Evolutionary conservation across 352 stramenopile species (phyloP), one percentile per base, ranked within the genome.

Genomic region (Globisporangium apiculatum): DNA sequence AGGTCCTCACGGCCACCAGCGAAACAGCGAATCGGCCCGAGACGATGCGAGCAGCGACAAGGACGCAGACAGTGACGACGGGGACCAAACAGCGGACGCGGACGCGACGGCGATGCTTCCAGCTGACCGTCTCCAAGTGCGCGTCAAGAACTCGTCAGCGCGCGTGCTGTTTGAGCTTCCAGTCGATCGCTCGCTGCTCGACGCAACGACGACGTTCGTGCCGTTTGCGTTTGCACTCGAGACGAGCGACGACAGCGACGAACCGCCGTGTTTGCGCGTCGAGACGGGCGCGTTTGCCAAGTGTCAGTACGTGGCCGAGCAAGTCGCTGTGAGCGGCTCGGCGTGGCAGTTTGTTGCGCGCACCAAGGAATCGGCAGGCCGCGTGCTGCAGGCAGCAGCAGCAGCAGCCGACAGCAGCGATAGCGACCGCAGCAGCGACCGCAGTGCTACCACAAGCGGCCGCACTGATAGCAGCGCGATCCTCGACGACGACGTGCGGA

Each of bases 211-310:
- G 17, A 71, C 63, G 3, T 71, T 87, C 35, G 66, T 72, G 9
- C 80, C 80, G 7, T 86, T 90, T 52, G 65, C 68, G 15, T 62
- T 89, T 47, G 67, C 67, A 4, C 58, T 89, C 10, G 66, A 73
- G 31, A 88, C 79, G 1, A 67, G 74, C 58, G 58, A 74, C 55
- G 58, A 71, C 11, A 57, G 51, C 12, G 67, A 66, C 3, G 66
- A 77, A 7, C 58, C 69, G 1, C 77, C 81, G 1, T 73, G 64
- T 18, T 50, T 91, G 1, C 70, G 67, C 15, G 57, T 91, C 11
- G 75, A 87, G 43, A 88, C 79, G 0, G 79, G 79, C 9, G 68
- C 78, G 43, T 87, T 87, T 50, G 72, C 76, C 37, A 91, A 91
- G 57, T 88, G 72, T 4, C 73, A 86, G 52, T 87, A 87, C 67